Base-by-base conservation (phyloP, 306 rosid species). In the Fagus crenata region DNA sequence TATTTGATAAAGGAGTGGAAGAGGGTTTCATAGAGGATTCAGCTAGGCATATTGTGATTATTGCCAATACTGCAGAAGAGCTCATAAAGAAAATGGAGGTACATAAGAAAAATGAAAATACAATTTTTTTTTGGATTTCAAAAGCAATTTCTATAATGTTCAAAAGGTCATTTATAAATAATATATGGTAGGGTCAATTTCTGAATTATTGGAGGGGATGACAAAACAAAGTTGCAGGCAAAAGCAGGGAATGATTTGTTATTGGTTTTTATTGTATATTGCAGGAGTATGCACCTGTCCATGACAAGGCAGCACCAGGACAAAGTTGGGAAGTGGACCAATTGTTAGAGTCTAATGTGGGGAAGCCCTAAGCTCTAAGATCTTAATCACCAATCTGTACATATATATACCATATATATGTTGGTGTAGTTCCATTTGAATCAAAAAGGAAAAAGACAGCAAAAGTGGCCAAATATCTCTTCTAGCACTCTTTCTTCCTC, bases 1-100 rank as follows among this genome's bases (percentile, higher is more conserved):
- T 90, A 63, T 87, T 90, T 78, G 92, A 90, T 68, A 86, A 86
- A 83, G 94, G 92, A 79, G 94, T 88, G 53, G 89, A 86, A 81
- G 94, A 90, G 76, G 92, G 94, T 67, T 90, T 90, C 53, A 88
- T 90, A 82, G 80, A 84, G 73, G 75, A 71, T 49, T 82, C 92
- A 32, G 90, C 92, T 32, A 86, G 94, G 78, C 78, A 83, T 59
- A 86, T 90, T 78, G 84, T 90, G 83, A 85, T 90, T 39, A 81
- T 83, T 51, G 92, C 90, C 72, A 81, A 84, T 49, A 88, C 90
- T 59, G 77, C 92, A 18, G 61, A 78, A 74, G 92, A 88, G 22
- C 88, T 90, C 49, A 67, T 90, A 46, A 75, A 75, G 75, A 88
- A 81, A 80, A 84, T 90, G 89, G 94, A 90, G 94, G 94, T 90